Conservation (phyloP, 2,329 filamentous ascomycete genomes). For the Dendrostoma leiphaemia region DNA sequence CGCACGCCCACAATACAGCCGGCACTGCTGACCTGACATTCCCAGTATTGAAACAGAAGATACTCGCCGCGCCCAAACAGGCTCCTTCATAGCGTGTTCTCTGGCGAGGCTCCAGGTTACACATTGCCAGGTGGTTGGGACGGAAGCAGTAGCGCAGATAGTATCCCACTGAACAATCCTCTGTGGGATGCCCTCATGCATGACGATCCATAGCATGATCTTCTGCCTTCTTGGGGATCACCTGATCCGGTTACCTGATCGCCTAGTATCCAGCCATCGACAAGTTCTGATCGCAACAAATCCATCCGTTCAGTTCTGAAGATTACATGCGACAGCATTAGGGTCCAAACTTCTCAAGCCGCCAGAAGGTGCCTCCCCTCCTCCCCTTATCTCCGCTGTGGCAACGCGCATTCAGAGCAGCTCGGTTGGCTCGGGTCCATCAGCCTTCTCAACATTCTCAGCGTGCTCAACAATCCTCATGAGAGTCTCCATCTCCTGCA, state of each 20-base stretch:
- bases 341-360: background rate
- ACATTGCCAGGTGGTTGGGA: background rate
- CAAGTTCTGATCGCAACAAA: too few relatives aligned
- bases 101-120: background rate
- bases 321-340: background rate
- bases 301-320: background rate
- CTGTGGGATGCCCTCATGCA: too few relatives aligned
- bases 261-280: too few relatives aligned
- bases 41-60: slow-evolving; percentile 38
- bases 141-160: background rate
- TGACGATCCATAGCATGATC: too few relatives aligned
- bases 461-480: background rate
- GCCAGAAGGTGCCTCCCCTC: too few relatives aligned
- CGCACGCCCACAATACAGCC: too few relatives aligned
- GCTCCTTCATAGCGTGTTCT: slow-evolving; percentile 2
- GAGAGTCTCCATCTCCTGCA: slow-evolving; percentile 11
- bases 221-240: too few relatives aligned
- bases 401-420: too few relatives aligned
- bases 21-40: background rate
- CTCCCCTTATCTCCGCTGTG: too few relatives aligned
- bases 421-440: too few relatives aligned
- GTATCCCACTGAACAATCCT: background rate
- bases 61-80: slow-evolving; percentile 27
- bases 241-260: too few relatives aligned
- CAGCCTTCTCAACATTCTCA: too few relatives aligned